Evolutionary conservation across 352 stramenopile genomes (phyloP).

Genomic region (Detonula confervacea): DNA sequence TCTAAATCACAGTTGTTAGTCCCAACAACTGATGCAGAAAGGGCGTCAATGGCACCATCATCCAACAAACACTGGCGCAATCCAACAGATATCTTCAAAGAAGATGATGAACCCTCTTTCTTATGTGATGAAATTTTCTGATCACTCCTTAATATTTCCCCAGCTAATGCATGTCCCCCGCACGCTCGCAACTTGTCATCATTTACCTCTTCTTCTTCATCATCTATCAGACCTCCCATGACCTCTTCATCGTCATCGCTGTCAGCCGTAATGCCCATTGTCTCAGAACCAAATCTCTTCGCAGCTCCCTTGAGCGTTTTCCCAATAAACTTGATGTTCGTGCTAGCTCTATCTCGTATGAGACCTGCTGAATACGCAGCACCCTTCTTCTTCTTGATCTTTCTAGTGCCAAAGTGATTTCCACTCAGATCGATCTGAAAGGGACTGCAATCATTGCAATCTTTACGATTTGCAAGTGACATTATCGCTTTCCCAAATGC

Average conservation of each 20-base stretch:
- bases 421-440: constrained; percentile 77
- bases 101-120: constrained; percentile 1
- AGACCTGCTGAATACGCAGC: constrained; percentile 48
- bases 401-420: constrained; percentile 75
- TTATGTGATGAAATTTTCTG: constrained; percentile 9
- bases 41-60: constrained; percentile 72
- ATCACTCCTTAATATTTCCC: constrained; percentile 40
- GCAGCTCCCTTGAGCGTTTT: constrained; percentile 71
- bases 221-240: constrained; percentile 48
- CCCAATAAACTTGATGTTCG: constrained; percentile 78
- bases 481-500: constrained; percentile 66
- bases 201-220: constrained; percentile 49
- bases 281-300: constrained; percentile 47
- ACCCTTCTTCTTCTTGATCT: constrained; percentile 67
- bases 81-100: constrained; percentile 47
- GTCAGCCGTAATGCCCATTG: constrained; percentile 56
- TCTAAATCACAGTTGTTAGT: constrained; percentile 54
- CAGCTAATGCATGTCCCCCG: constrained; percentile 49
- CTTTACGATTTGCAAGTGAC: constrained; percentile 29
- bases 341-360: constrained; percentile 76
- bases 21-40: constrained; percentile 63
- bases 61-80: constrained; percentile 78
- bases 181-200: constrained; percentile 36
- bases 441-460: neutral
- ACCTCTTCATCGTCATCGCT: constrained; percentile 83